Base-by-base conservation (phyloP, 495 filamentous ascomycete genomes). In the Penicillium odoratum region DNA sequence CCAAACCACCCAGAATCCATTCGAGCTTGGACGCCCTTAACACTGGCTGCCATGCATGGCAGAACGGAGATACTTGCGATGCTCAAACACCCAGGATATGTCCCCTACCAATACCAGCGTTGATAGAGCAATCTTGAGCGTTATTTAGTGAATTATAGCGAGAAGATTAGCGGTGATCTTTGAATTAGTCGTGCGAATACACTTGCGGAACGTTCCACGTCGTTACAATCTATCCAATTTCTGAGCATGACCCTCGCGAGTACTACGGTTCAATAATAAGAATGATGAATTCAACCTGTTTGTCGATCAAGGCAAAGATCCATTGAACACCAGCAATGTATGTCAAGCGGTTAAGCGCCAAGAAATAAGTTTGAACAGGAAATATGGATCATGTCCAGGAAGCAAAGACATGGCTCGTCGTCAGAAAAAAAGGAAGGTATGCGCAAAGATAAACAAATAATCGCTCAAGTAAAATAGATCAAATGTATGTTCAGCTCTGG, bases 401-500 rank as follows among this genome's bases (percentile, higher is more conserved):
- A 26, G 44, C 21, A 47, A 40, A 40, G 38, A 40, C 38, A 40
- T 40, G 11, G 44, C 44, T 47, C 38, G 38, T 40, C 38, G 38
- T 40, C 38, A 40, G 38, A 15, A 40, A 40, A 40, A 4, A 26
- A 44, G 36, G 34, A 26, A 53, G 18, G 8, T 53, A 30, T 43
- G 26, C 16, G 51, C 36, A 21, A 18, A 25, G 5, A 43, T 45
- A 31, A 26, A 53, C 15, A 13, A 31, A 31, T 6, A 28, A 49
- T 31, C 47, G 47, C 25, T 31, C 47, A 49, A 49, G 18, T 47
- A 11, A 47, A 25, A 18, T 28, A 26, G 26, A 26, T 29, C 18
- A 26, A 29, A 47, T 47, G 26, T 11, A 26, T 47, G 45, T 47
- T 66, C 54, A 70, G 38, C 67, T 70, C 43, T 57, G 56, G 15